These are phyloP conservation scores for Dendrobium nobile DNA, from an alignment of 106 monocot genomes.

Conservation along the genomic window DNA sequence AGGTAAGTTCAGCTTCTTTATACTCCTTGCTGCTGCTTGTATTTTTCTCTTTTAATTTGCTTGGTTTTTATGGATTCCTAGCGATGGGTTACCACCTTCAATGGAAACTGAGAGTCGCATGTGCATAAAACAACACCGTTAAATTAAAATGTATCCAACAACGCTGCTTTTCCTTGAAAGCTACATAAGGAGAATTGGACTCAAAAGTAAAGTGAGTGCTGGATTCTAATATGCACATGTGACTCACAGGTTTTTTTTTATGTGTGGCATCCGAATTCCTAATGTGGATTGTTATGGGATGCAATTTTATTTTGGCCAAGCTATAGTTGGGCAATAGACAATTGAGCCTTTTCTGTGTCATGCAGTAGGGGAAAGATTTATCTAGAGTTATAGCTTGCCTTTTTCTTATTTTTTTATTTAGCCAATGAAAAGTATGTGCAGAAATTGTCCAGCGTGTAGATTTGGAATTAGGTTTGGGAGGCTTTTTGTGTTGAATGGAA, in stretches of 20 bases:
- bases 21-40: not conserved
- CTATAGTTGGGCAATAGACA: too few relatives aligned
- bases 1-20: constrained; percentile 33
- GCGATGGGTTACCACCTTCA: not conserved
- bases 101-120: not conserved
- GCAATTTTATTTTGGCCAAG: not conserved
- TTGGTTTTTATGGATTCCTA: not conserved
- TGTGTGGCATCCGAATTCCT: too few relatives aligned
- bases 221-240: not conserved
- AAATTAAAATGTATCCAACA: not conserved
- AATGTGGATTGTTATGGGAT: not conserved
- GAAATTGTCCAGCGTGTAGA: not conserved
- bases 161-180: not conserved
- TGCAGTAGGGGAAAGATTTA: not conserved
- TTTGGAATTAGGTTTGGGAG: not conserved
- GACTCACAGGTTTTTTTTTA: not conserved
- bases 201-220: not conserved
- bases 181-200: not conserved
- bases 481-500: not conserved
- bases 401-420: too few relatives aligned
- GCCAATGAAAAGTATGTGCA: not conserved
- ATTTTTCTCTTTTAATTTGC: not conserved
- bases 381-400: not conserved
- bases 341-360: too few relatives aligned
- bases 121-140: not conserved